Conservation (phyloP, 768 basidiomycete species). For the Goffeauzyma gilvescens region DNA sequence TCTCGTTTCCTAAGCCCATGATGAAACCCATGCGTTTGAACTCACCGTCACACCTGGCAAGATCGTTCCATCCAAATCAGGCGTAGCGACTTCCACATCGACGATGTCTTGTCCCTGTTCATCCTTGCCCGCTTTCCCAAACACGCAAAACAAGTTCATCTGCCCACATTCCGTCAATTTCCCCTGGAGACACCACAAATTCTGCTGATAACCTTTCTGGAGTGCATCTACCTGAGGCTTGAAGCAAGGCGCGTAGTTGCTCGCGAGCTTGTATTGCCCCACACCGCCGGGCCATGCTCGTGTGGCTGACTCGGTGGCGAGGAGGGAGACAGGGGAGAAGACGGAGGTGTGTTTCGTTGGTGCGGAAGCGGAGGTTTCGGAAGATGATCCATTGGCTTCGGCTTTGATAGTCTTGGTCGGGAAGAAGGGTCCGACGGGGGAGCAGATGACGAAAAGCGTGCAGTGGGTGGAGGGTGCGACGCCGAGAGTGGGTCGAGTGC, state of each 20-base stretch:
- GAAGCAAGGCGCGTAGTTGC: constrained; percentile 18
- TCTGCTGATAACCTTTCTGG: constrained; percentile 15
- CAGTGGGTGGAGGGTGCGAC: constrained; percentile 13
- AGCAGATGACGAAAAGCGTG: constrained; percentile 16
- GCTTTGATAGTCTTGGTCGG: constrained; percentile 6
- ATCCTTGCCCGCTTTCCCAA: constrained; percentile 1
- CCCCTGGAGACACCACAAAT: constrained; percentile 14
- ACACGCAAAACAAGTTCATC: constrained; percentile 13
- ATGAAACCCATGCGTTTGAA: too few relatives aligned
- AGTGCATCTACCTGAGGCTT: constrained; percentile 10
- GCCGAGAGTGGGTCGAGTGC: constrained; percentile 15
- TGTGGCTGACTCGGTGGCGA: constrained; percentile 8
- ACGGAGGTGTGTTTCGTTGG: not conserved
- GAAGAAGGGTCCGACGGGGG: constrained; percentile 20
- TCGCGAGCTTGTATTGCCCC: constrained; percentile 12
- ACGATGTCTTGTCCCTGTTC: not conserved
- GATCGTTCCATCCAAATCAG: constrained; percentile 8
- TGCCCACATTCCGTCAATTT: constrained; percentile 10
- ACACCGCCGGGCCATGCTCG: constrained; percentile 9
- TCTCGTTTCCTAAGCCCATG: too few relatives aligned
- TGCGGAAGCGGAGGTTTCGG: constrained; percentile 3
- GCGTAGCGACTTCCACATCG: constrained; percentile 8
- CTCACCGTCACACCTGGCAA: constrained; percentile 12
- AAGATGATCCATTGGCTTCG: constrained; percentile 1
- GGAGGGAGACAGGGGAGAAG: constrained; percentile 14